Percentiles rank a stretch among this genome's conserved stretches.
Conservation (phyloP, 495 filamentous ascomycete genomes). For the Penicillium fimorum region DNA sequence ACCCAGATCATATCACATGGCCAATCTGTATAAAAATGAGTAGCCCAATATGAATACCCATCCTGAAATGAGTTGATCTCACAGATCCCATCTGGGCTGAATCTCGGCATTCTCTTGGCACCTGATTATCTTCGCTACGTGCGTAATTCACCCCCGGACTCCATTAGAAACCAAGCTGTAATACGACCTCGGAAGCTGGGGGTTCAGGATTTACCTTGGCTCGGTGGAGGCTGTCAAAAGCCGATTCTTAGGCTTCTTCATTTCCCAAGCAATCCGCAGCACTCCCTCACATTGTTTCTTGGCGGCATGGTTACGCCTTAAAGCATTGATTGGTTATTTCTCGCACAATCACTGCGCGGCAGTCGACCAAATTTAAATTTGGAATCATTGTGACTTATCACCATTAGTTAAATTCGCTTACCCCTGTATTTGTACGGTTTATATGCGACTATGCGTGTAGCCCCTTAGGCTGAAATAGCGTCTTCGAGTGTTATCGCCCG, state of each 20-base stretch:
- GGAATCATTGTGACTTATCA: neutral
- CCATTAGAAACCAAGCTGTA: neutral
- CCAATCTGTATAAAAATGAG: neutral
- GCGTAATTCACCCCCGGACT: slow-evolving; percentile 12
- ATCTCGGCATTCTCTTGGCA: slow-evolving; percentile 6
- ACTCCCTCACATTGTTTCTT: slow-evolving; percentile 4
- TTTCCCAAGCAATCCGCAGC: neutral
- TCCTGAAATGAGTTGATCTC: slow-evolving; percentile 14
- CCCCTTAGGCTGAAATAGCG: neutral
- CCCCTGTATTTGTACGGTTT: neutral
- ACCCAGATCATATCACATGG: neutral
- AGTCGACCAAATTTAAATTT: neutral
- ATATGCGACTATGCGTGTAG: neutral
- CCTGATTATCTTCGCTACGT: slow-evolving; percentile 5
- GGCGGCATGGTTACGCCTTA: slow-evolving; percentile 14
- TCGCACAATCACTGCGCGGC: neutral
- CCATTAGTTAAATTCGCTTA: neutral
- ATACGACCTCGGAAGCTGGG: neutral
- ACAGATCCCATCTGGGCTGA: slow-evolving; percentile 14
- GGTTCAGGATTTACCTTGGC: neutral
- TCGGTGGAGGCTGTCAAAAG: neutral
- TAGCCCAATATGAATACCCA: neutral
- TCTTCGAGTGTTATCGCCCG: neutral
- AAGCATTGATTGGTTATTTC: neutral
- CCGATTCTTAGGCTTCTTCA: neutral